Conservation (phyloP, 2,329 filamentous ascomycete genomes). For the Cladophialophora yegresii region DNA sequence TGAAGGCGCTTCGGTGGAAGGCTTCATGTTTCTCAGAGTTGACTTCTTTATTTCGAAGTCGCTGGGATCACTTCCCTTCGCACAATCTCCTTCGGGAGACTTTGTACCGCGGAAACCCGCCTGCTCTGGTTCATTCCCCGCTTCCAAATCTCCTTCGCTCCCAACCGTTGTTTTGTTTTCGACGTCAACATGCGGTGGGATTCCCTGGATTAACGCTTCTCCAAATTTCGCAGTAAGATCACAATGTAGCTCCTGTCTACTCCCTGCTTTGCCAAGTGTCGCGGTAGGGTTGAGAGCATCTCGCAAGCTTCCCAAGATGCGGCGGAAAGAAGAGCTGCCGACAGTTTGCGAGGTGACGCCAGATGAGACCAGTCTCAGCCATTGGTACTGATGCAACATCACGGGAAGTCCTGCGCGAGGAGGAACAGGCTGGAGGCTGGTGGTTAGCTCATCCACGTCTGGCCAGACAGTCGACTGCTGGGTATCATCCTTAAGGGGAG, state of each 20-base stretch:
- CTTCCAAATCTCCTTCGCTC: not conserved
- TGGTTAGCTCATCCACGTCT: not conserved
- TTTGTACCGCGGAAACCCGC: not conserved
- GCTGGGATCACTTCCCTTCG: not conserved
- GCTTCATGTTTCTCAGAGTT: not conserved
- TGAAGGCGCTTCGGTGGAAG: not conserved
- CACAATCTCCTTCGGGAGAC: not conserved
- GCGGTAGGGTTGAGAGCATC: not conserved
- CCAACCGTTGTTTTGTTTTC: not conserved
- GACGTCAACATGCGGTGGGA: not conserved
- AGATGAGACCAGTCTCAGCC: conserved; percentile 17
- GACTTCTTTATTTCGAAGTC: not conserved
- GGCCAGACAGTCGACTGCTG: conserved; percentile 15
- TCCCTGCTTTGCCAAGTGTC: not conserved
- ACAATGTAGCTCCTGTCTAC: conserved; percentile 14
- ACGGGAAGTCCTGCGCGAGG: conserved; percentile 19
- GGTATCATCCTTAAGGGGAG: not conserved
- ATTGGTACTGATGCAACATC: conserved; percentile 11
- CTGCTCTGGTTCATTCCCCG: not conserved
- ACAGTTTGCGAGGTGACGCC: not conserved
- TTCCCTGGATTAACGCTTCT: conserved; percentile 17
- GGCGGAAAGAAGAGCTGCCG: not conserved
- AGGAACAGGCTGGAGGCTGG: conserved; percentile 15
- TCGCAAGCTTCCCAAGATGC: conserved; percentile 10
- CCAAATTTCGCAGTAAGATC: conserved; percentile 24